These are phyloP conservation scores for Leersia perrieri DNA, from an alignment of 176 grass and related monocot species.

Conservation along the genomic window DNA sequence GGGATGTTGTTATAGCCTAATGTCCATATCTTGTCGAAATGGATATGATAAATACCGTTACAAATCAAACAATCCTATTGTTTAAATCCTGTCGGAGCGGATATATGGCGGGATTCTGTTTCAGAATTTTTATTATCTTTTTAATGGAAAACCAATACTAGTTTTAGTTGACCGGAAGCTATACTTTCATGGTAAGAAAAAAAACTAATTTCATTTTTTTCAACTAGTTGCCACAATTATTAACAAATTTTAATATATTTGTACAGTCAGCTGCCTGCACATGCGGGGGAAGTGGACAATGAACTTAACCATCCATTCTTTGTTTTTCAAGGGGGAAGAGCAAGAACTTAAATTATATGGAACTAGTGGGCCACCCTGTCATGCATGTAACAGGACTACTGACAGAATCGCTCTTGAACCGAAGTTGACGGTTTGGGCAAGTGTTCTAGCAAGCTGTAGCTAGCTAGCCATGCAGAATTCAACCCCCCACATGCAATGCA, in stretches of 20 bases:
- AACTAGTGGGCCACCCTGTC: not conserved
- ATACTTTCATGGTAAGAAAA: too few species aligned
- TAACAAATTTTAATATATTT: not conserved
- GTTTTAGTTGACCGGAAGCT: too few species aligned
- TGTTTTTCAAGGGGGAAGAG: not conserved
- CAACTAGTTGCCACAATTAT: not conserved
- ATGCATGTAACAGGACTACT: not conserved
- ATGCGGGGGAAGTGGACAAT: not conserved
- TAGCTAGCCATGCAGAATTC: not conserved
- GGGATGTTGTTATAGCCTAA: not conserved
- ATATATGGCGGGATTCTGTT: too few species aligned
- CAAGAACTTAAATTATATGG: not conserved
- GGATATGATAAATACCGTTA: not conserved
- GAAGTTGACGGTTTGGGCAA: not conserved
- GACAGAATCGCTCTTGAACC: not conserved
- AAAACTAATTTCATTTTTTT: too few species aligned
- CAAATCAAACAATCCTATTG: not conserved
- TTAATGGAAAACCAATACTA: too few species aligned
- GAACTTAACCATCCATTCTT: not conserved
- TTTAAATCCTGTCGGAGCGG: not conserved
- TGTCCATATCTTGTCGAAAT: not conserved
- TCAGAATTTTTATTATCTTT: too few species aligned
- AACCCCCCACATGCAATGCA: not conserved
- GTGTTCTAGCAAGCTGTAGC: not conserved
- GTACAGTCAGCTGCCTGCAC: not conserved